phyloP scores from a whole-genome alignment of 441 rosid genomes.

The Populus hybrid region DNA sequence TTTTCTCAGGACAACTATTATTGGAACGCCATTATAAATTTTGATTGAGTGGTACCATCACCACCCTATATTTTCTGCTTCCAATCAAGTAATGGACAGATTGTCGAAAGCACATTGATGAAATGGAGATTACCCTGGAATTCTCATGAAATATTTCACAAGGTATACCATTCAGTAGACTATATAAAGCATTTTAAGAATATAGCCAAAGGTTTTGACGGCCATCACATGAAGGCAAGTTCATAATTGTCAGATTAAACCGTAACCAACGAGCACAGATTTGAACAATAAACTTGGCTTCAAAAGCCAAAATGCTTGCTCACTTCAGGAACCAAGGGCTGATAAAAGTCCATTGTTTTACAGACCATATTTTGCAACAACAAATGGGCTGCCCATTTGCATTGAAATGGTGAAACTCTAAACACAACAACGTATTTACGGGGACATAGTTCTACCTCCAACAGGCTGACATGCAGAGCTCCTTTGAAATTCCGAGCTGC shows the following conservation, averaged over 20 bases:
- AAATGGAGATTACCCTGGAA: no score
- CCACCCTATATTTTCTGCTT: no score
- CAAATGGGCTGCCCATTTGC: slow-evolving; percentile 3
- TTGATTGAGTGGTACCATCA: no score
- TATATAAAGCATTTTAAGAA: background rate
- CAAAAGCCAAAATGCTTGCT: background rate
- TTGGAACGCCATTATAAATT: no score
- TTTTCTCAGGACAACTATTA: no score
- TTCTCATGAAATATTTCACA: background rate
- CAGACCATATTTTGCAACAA: slow-evolving; percentile 6
- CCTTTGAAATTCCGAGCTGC: background rate
- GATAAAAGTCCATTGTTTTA: slow-evolving; percentile 1
- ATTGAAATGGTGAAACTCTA: background rate
- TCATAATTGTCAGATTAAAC: background rate
- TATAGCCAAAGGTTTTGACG: background rate
- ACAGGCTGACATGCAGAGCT: background rate
- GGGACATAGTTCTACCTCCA: background rate
- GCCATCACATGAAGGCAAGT: background rate
- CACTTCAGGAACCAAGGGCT: slow-evolving; percentile 7
- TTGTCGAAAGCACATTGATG: no score
- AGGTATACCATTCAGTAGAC: background rate
- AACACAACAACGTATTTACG: slow-evolving; percentile 26
- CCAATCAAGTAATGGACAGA: no score
- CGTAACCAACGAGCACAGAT: background rate
- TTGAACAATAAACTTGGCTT: slow-evolving; percentile 2